These are phyloP conservation scores for Mesembryanthemum crystallinum DNA, from an alignment of 148 eudicot species.

Conservation along the genomic window DNA sequence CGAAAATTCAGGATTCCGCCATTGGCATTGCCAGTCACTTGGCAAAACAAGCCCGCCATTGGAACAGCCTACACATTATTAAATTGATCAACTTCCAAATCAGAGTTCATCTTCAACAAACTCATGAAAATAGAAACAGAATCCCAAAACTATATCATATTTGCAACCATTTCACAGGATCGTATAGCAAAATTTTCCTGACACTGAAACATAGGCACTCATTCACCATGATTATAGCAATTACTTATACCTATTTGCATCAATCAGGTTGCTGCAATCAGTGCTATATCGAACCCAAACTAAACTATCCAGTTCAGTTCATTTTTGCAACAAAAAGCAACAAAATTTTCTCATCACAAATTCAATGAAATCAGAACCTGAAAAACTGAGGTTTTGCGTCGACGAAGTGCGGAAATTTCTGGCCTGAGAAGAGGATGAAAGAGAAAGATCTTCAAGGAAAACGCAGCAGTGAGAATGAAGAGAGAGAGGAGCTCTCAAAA, in stretches of 20 bases:
- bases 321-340: too few species aligned
- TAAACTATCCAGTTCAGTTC: background rate
- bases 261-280: too few species aligned
- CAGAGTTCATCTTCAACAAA: slow-evolving; percentile 11
- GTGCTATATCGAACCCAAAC: background rate
- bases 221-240: background rate
- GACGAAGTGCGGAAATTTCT: slow-evolving; percentile 23
- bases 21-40: background rate
- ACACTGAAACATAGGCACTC: background rate
- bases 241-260: background rate
- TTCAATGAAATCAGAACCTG: background rate
- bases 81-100: background rate
- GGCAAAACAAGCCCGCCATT: slow-evolving; percentile 4
- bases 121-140: background rate
- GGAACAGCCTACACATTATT: slow-evolving; percentile 5
- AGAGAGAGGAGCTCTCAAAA: slow-evolving; percentile 19
- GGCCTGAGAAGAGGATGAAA: slow-evolving; percentile 17
- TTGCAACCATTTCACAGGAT: background rate
- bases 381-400: slow-evolving; percentile 5
- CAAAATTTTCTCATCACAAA: too few species aligned
- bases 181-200: background rate
- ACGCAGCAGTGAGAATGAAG: background rate
- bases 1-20: background rate
- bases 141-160: too few species aligned
- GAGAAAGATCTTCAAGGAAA: slow-evolving; percentile 12